Evolutionary conservation across 306 rosid species (phyloP).

Genomic region (Luffa aegyptiaca): DNA sequence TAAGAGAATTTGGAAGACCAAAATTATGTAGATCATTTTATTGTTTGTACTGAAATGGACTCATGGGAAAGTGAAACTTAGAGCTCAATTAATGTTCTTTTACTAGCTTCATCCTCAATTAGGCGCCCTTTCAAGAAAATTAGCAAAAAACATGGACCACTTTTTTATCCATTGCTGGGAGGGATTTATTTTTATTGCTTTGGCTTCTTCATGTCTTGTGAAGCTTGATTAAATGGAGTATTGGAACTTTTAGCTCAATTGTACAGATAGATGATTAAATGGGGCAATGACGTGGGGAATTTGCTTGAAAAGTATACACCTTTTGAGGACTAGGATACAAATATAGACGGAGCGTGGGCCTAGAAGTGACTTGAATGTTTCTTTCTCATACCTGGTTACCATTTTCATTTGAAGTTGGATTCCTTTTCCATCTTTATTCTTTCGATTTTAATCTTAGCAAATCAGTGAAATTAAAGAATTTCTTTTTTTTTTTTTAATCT

Average conservation of each 20-base stretch:
- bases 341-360: neutral
- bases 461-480: neutral
- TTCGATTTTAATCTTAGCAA: neutral
- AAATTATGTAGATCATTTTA: neutral
- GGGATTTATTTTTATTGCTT: no score
- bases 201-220: no score
- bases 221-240: neutral
- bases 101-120: neutral
- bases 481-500: no score
- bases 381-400: neutral
- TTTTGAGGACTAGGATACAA: neutral
- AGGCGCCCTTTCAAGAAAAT: neutral
- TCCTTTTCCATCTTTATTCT: neutral
- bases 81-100: neutral
- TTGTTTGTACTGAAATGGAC: neutral
- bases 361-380: neutral
- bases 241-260: neutral
- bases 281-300: neutral
- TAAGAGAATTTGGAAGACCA: neutral
- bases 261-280: no score
- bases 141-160: no score
- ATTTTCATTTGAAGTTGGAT: neutral
- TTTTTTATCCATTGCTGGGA: no score
- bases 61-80: neutral
- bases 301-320: neutral